These are phyloP conservation scores for Trichomonascaceae sp. DNA, from an alignment of 1,139 yeast species.

Conservation along the genomic window DNA sequence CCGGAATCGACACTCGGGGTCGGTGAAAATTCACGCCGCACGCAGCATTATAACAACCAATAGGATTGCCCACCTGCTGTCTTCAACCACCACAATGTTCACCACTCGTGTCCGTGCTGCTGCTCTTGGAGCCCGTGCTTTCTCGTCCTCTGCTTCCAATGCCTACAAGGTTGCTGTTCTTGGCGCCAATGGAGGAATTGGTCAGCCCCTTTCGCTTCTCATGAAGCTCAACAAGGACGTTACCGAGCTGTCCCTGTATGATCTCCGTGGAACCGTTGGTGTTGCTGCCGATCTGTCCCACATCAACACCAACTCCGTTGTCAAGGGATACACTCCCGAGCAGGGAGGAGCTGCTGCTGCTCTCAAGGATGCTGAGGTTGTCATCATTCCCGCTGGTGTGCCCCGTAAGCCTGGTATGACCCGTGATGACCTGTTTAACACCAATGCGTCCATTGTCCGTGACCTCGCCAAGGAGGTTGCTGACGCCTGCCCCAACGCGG, in stretches of 20 bases:
- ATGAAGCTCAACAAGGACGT: constrained; percentile 53
- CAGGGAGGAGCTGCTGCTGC: constrained; percentile 42
- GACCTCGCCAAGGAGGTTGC: constrained; percentile 77
- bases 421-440: constrained; percentile 86
- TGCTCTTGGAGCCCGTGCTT: no score
- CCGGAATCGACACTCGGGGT: no score
- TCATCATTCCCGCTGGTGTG: constrained; percentile 90
- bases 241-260: constrained; percentile 63
- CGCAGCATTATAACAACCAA: no score
- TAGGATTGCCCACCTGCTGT: no score
- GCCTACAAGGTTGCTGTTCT: constrained; percentile 23
- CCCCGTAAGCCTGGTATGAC: constrained; percentile 99
- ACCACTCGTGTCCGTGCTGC: no score
- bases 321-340: constrained; percentile 57
- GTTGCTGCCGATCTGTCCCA: constrained; percentile 88
- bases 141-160: constrained; percentile 49
- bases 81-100: no score
- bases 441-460: constrained; percentile 82
- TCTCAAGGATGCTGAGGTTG: constrained; percentile 57
- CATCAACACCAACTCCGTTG: constrained; percentile 68
- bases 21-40: no score
- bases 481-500: constrained; percentile 58
- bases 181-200: constrained; percentile 47
- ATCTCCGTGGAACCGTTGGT: constrained; percentile 83
- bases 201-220: constrained; percentile 83